Percentiles rank a stretch among this genome's conserved stretches.
Evolutionary conservation across 495 filamentous ascomycete species (phyloP).

Genomic region (Aspergillus funiculosus): DNA sequence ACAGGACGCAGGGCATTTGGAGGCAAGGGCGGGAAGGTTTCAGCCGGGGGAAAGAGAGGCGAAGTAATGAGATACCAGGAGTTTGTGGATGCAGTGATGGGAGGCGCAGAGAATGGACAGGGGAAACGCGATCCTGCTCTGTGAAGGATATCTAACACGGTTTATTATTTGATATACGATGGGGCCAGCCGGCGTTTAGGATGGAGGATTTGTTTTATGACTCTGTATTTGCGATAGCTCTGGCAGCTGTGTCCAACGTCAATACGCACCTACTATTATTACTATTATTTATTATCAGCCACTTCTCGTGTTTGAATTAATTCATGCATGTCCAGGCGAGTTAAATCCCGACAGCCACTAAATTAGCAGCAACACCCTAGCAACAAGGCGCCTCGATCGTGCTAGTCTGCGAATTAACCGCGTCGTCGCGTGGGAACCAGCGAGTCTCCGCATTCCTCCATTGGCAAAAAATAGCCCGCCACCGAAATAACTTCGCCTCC

Average conservation of each 20-base stretch:
- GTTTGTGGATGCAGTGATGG: slow-evolving; percentile 39
- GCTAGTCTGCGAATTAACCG: background rate
- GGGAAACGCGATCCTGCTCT: slow-evolving; percentile 25
- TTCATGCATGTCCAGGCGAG: background rate
- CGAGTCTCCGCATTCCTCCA: slow-evolving; percentile 24
- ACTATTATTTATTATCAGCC: background rate
- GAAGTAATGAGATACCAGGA: slow-evolving; percentile 46
- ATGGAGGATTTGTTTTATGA: background rate
- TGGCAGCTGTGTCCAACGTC: slow-evolving; percentile 11
- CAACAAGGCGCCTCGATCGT: slow-evolving; percentile 6
- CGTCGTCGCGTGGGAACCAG: slow-evolving; percentile 8
- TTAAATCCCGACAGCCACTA: slow-evolving; percentile 2
- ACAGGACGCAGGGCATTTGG: slow-evolving; percentile 72
- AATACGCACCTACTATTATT: too few species aligned
- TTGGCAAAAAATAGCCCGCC: slow-evolving; percentile 13
- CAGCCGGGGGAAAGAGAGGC: slow-evolving; percentile 33
- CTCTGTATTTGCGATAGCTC: slow-evolving; percentile 1
- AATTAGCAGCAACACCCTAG: slow-evolving; percentile 4
- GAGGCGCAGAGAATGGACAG: slow-evolving; percentile 31
- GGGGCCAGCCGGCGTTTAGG: background rate
- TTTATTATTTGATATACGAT: slow-evolving; percentile 14
- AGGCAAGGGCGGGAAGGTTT: slow-evolving; percentile 27
- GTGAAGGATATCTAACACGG: slow-evolving; percentile 18
- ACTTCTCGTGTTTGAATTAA: background rate
- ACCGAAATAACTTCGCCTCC: slow-evolving; percentile 1